Conservation (phyloP, 768 basidiomycete species). For the Lentinula sp. region DNA sequence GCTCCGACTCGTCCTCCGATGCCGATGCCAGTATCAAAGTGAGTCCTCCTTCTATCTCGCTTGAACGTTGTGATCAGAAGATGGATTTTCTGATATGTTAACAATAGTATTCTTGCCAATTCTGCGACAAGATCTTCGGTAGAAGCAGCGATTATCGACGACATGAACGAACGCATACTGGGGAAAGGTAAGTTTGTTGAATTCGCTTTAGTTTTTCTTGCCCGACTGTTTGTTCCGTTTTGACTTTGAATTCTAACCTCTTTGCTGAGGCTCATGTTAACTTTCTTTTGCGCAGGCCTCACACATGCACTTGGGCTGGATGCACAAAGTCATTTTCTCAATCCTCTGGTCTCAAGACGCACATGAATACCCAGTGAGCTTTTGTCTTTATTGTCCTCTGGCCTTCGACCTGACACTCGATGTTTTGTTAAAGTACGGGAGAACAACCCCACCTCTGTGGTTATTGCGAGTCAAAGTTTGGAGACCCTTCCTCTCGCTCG, state of each 20-base stretch:
- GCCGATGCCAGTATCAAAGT: neutral
- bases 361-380: constrained; percentile 61
- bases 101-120: constrained; percentile 29
- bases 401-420: neutral
- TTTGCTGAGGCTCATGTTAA: neutral
- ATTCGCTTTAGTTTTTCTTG: neutral
- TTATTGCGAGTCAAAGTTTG: constrained; percentile 46
- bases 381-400: neutral
- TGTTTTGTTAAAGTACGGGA: constrained; percentile 31
- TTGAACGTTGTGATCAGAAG: neutral
- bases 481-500: constrained; percentile 64
- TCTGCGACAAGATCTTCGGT: constrained; percentile 44
- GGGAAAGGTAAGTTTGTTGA: constrained; percentile 35
- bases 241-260: too few relatives aligned
- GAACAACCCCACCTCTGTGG: constrained; percentile 48
- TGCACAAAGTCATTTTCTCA: constrained; percentile 59
- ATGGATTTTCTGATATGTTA: neutral
- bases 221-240: too few relatives aligned
- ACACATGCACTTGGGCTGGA: constrained; percentile 30
- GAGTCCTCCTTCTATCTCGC: neutral
- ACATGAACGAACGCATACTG: constrained; percentile 45
- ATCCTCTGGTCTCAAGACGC: constrained; percentile 53
- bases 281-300: constrained; percentile 31
- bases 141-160: constrained; percentile 58
- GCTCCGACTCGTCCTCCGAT: neutral